Evolutionary conservation across 1,284 basidiomycete species (phyloP), one percentile per base, ranked within the genome.

Genomic region (Heterobasidion occidentale): DNA sequence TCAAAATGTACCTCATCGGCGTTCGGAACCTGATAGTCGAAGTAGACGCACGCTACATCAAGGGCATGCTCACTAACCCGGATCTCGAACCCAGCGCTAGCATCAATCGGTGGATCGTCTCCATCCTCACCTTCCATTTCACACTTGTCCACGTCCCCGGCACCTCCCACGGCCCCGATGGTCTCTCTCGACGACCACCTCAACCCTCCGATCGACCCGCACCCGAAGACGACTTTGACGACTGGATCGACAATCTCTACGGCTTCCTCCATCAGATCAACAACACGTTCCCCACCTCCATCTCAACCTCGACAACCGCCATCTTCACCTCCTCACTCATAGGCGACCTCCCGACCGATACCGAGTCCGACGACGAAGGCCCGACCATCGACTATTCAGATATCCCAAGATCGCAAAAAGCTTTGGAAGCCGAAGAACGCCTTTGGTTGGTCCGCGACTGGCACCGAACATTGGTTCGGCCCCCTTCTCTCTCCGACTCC

Each of bases 81-180:
- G 71, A 76, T 53, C 59, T 75, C 0, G 59, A 64, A 1, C 75
- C 71, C 0, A 71, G 64, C 12, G 63, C 65, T 0, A 65, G 65
- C 3, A 73, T 77, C 5, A 78, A 77, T 46, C 50, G 63, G 0
- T 78, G 76, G 74, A 74, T 77, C 11, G 58, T 66, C 0, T 62
- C 63, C 0, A 77, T 77, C 1, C 53, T 74, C 0, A 63, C 62
- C 0, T 76, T 75, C 57, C 55, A 65, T 34, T 75, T 77, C 52
- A 61, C 58, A 0, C 61, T 72, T 1, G 60, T 68, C 0, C 73
- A 73, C 55, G 66, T 76, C 14, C 14, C 44, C 53, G 44, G 53
- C 33, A 15, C n/a, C 1, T 8, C n/a, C 9, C 53, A 54, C 14
- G 46, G 46, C 1, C 53, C 53, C 53, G 53, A 54, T 54, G 53